Evolutionary conservation across 1,284 basidiomycete species (phyloP), one percentile per base, ranked within the genome.

Genomic region (Fomitopsis pinicola): DNA sequence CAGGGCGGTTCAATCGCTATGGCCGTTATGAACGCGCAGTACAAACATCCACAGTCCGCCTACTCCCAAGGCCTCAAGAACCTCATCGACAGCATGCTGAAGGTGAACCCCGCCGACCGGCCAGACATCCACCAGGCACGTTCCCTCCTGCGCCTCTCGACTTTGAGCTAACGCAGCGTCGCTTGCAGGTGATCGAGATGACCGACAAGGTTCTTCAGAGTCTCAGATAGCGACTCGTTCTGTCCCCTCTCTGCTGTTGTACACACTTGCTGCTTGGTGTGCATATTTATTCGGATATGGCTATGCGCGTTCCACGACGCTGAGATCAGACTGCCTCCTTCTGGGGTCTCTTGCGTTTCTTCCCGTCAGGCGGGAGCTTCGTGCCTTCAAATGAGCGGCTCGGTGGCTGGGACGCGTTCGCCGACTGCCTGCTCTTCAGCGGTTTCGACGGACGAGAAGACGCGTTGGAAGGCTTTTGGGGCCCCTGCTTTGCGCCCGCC

Each of bases 1-100:
- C 92, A 94, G 73, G 92, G 92, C 46, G 92, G 93, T 15, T 94
- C 92, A 53, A 94, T 97, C 71, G 94, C 94, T 1, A 97, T 98
- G 95, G 94, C 95, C 1, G 95, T 96, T 50, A 80, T 95, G 68
- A 93, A 91, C 64, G 95, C 93, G 1, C 87, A 92, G 66, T 97
- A 96, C 75, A 91, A 89, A 67, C 94, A 97, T 68, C 94, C 94
- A 1, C 78, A 76, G 60, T 90, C 87, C 3, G 84, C 84, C 9
- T 97, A 96, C 73, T 93, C 91, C 17, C 86, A 92, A 68, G 89
- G 88, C 5, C 75, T 97, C 60, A 88, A 84, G 66, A 82, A 88
- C 60, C 79, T 98, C 58, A 92, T 98, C 61, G 91, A 95, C 72
- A 79, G 78, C 58, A 91, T 93, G 88, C 76, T 97, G 55, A 90